Percentiles rank a stretch among this genome's conserved stretches.
phyloP scores from a whole-genome alignment of 1,139 yeast genomes.

The Lodderomyces orthopsilosis region DNA sequence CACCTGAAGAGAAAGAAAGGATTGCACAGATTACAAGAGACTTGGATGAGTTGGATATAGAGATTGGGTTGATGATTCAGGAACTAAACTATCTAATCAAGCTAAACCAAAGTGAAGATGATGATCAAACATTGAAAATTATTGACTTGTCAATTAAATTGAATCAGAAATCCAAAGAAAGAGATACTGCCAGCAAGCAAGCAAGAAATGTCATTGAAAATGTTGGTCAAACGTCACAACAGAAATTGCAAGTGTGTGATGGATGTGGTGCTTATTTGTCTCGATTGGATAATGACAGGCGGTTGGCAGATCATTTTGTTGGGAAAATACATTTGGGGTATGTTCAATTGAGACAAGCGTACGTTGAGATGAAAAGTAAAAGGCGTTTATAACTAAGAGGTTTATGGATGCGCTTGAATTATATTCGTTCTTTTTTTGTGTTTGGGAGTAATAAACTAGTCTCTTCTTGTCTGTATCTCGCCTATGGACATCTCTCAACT shows the following conservation, averaged over 20 bases:
- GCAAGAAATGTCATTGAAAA: constrained; percentile 66
- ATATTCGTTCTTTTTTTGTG: too few relatives aligned
- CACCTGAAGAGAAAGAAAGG: constrained; percentile 71
- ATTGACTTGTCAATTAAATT: constrained; percentile 49
- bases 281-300: constrained; percentile 80
- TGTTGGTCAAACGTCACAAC: constrained; percentile 84
- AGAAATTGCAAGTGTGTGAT: constrained; percentile 86
- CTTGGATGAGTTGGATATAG: constrained; percentile 63
- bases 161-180: constrained; percentile 38
- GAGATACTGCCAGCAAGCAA: constrained; percentile 49
- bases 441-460: too few relatives aligned
- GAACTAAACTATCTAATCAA: constrained; percentile 62
- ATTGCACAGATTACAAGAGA: constrained; percentile 63
- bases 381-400: neutral
- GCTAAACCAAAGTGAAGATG: constrained; percentile 34
- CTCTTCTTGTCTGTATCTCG: too few relatives aligned
- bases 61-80: constrained; percentile 65
- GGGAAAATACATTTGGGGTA: constrained; percentile 87
- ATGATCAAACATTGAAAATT: constrained; percentile 17
- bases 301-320: constrained; percentile 87
- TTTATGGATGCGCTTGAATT: too few relatives aligned
- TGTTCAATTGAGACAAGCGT: constrained; percentile 68
- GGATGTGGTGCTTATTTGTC: constrained; percentile 91
- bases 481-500: too few relatives aligned
- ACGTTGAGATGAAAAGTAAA: constrained; percentile 39